These are phyloP conservation scores for Dorcoceras hygrometricum DNA, from an alignment of 257 asterid genomes.

Conservation along the genomic window DNA sequence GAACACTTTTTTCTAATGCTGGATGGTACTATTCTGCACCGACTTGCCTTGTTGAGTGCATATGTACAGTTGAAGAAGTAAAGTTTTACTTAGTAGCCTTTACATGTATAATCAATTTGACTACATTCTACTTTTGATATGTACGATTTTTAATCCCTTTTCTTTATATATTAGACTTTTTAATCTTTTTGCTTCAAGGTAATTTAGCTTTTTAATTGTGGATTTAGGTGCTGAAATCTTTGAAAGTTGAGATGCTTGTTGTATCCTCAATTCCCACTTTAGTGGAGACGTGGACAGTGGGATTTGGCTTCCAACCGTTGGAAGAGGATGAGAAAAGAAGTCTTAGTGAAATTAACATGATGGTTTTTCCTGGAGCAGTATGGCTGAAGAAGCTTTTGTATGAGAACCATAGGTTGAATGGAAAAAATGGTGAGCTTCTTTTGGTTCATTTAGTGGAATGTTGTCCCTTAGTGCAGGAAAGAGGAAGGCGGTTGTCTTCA, in stretches of 20 bases:
- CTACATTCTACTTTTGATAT: not conserved
- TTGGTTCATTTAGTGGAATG: conserved; percentile 7
- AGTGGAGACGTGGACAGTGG: conserved; percentile 88
- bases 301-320: conserved; percentile 79
- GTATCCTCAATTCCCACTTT: conserved; percentile 82
- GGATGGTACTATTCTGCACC: not conserved
- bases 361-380: conserved; percentile 90
- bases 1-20: not conserved
- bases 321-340: conserved; percentile 62
- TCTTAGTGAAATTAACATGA: conserved; percentile 63
- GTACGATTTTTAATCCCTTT: not conserved
- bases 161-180: not conserved
- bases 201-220: conserved; percentile 30
- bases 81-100: not conserved
- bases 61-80: not conserved
- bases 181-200: not conserved
- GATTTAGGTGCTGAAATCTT: conserved; percentile 62
- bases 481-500: not conserved
- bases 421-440: conserved; percentile 38
- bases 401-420: conserved; percentile 25
- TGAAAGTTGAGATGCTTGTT: conserved; percentile 78
- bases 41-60: not conserved
- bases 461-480: not conserved
- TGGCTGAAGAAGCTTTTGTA: conserved; percentile 72
- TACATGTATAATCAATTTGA: conserved; percentile 1